These are phyloP conservation scores for Suillus cothurnatus DNA, from an alignment of 768 basidiomycete species.

Conservation along the genomic window DNA sequence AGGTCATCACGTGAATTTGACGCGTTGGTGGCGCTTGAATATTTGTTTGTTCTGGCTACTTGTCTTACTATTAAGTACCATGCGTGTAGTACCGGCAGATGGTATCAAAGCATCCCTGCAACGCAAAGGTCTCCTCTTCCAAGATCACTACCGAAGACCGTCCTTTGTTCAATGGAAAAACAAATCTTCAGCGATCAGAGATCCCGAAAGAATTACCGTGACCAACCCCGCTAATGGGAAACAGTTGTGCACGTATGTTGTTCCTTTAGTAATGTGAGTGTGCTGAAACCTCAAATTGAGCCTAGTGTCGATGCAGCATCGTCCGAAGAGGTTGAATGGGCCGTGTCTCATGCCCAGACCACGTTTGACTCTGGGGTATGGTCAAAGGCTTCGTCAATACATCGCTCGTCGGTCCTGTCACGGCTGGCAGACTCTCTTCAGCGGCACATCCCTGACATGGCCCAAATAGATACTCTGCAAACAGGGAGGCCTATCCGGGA, in stretches of 20 bases:
- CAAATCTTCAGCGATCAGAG: neutral
- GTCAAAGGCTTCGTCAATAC: conserved; percentile 60
- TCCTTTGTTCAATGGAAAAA: neutral
- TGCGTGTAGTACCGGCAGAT: neutral
- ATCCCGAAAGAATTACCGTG: conserved; percentile 49
- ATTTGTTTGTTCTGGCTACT: neutral
- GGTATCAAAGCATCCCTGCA: conserved; percentile 1
- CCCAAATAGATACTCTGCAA: conserved; percentile 69
- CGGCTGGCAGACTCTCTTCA: conserved; percentile 67
- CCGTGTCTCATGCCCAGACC: conserved; percentile 57
- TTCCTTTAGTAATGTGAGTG: neutral
- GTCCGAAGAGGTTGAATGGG: conserved; percentile 48
- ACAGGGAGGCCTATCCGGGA: conserved; percentile 83
- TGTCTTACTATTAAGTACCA: neutral
- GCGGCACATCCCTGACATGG: conserved; percentile 56
- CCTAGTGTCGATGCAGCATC: conserved; percentile 59
- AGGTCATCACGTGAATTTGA: conserved; percentile 22
- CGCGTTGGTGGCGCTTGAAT: conserved; percentile 26
- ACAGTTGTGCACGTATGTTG: conserved; percentile 47
- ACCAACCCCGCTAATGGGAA: conserved; percentile 72
- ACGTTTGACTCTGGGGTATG: conserved; percentile 69
- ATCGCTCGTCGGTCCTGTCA: conserved; percentile 67
- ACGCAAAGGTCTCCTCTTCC: neutral
- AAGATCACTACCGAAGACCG: conserved; percentile 14
- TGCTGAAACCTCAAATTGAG: conserved; percentile 10